These are phyloP conservation scores for Saxophila tyrrhenica DNA, from an alignment of 495 filamentous ascomycete genomes.

Conservation along the genomic window DNA sequence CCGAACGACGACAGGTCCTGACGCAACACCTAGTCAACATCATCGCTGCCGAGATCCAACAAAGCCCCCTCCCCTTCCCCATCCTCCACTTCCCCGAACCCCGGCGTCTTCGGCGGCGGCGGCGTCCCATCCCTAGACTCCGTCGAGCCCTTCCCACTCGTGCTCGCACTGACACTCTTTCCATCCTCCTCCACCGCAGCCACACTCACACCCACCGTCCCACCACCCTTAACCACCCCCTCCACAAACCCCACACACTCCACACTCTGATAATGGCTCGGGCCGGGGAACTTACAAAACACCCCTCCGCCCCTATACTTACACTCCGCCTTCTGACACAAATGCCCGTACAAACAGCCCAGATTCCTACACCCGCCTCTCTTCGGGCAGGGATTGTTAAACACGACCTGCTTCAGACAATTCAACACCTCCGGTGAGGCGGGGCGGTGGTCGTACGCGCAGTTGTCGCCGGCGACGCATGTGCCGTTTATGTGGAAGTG, in stretches of 20 bases:
- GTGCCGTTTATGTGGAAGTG: conserved; percentile 15
- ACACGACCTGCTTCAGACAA: conserved; percentile 17
- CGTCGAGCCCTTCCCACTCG: background rate
- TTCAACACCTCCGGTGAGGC: conserved; percentile 8
- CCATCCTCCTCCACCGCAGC: background rate
- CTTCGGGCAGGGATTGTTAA: conserved; percentile 16
- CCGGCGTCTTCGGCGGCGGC: background rate
- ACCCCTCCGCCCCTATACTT: conserved; percentile 9
- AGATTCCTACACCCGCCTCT: conserved; percentile 17
- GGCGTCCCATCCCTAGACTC: background rate
- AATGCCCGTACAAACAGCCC: conserved; percentile 20
- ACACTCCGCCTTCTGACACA: conserved; percentile 22
- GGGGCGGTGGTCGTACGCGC: conserved; percentile 21
- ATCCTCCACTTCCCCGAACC: background rate
- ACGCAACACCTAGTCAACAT: background rate
- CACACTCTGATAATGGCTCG: conserved; percentile 7
- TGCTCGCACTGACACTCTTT: background rate
- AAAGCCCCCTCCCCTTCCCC: background rate
- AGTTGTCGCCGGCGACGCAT: conserved; percentile 15
- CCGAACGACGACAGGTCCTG: too few species aligned
- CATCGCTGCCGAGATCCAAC: background rate
- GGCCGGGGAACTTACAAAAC: conserved; percentile 10
- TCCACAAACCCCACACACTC: conserved; percentile 3
- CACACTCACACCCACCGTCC: background rate
- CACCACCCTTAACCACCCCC: background rate